phyloP scores from a whole-genome alignment of 148 eudicot genomes.

The Vaccinium corymbosum region DNA sequence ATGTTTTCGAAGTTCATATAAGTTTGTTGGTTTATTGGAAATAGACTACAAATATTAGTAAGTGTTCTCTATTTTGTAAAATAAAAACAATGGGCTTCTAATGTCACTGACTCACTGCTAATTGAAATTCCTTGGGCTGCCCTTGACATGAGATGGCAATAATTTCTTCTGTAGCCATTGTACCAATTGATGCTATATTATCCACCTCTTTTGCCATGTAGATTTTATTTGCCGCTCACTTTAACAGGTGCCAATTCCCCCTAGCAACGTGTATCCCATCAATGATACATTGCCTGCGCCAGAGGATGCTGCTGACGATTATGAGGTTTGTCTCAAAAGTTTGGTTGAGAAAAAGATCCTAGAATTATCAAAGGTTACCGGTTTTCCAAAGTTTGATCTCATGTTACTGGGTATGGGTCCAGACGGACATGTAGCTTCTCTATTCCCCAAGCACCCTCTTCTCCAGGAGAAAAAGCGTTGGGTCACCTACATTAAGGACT shows the following conservation, averaged over 20 bases:
- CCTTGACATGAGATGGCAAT: background rate
- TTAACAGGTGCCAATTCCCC: constrained; percentile 39
- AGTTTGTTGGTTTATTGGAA: background rate
- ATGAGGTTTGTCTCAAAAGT: constrained; percentile 44
- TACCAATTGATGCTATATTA: background rate
- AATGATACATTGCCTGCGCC: constrained; percentile 24
- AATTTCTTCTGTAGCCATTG: background rate
- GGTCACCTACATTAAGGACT: constrained; percentile 57
- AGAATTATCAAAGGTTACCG: constrained; percentile 27
- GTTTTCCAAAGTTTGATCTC: constrained; percentile 54
- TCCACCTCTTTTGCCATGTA: background rate
- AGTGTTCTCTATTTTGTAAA: no score
- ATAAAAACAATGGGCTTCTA: background rate
- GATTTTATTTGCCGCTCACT: background rate
- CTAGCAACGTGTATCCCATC: constrained; percentile 45
- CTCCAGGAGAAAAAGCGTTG: constrained; percentile 44
- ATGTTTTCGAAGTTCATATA: background rate
- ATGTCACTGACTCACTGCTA: background rate
- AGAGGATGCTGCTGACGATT: constrained; percentile 29
- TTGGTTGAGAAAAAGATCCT: constrained; percentile 31
- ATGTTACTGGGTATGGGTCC: constrained; percentile 71
- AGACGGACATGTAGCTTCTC: constrained; percentile 63
- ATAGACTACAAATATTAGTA: background rate
- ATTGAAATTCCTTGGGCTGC: background rate
- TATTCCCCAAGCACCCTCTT: constrained; percentile 54